phyloP scores from a whole-genome alignment of 805 yeast genomes.

The Schizosaccharomyces lindneri region DNA sequence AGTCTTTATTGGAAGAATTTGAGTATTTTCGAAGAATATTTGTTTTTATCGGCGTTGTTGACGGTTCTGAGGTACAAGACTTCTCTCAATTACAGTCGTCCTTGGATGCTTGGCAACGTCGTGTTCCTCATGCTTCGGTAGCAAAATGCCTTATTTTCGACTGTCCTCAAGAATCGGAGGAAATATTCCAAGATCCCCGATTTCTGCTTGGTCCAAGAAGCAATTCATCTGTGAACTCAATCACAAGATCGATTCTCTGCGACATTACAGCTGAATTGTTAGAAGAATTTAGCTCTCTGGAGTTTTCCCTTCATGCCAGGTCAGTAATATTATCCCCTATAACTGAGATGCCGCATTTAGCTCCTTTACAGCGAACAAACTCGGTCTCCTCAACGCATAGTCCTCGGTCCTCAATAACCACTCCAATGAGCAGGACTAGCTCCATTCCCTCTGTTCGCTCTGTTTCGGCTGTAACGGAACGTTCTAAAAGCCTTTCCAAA shows the following conservation, averaged over 20 bases:
- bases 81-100: conserved; percentile 12
- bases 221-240: not conserved
- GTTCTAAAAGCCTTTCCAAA: conserved; percentile 23
- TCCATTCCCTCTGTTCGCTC: conserved; percentile 3
- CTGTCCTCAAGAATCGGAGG: conserved; percentile 14
- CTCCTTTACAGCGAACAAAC: not conserved
- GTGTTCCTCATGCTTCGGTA: conserved; percentile 28
- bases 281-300: not conserved
- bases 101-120: conserved; percentile 19
- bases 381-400: conserved; percentile 4
- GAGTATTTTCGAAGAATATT: conserved; percentile 72
- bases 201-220: not conserved
- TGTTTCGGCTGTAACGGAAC: conserved; percentile 11
- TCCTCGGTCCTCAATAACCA: not conserved
- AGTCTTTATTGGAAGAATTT: conserved; percentile 53
- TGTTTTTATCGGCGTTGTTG: conserved; percentile 22
- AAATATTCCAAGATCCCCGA: not conserved
- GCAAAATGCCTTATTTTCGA: conserved; percentile 33
- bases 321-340: conserved; percentile 5
- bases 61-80: conserved; percentile 11
- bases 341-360: conserved; percentile 1
- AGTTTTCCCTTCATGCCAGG: conserved; percentile 6
- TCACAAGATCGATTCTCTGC: not conserved
- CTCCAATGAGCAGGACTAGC: not conserved
- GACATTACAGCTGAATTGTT: conserved; percentile 1